Evolutionary conservation across 352 stramenopile genomes (phyloP), one percentile per base, ranked within the genome.

Genomic region (Aphanomyces stellatus): DNA sequence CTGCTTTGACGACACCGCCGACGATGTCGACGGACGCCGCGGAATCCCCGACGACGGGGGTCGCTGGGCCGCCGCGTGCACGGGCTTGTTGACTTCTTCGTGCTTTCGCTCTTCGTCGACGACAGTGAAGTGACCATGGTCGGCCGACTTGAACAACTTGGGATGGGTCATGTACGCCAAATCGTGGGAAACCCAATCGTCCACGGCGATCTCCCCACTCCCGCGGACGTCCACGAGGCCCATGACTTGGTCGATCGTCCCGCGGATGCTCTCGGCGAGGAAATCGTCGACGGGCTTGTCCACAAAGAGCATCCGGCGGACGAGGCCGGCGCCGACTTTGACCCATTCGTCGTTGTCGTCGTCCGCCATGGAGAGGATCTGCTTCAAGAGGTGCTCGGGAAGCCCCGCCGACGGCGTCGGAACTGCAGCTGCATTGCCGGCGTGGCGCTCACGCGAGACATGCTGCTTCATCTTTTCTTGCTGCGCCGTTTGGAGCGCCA

Each of bases 161-260:
- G 60, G 59, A 25, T 65, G 41, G 15, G 48, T 67, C 41, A 67
- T 41, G 49, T 67, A 67, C 31, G 60, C 46, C n/a, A 67, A 28
- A 28, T 67, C 60, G 24, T 67, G 49, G 24, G 60, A 55, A 57
- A 67, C 57, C 60, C 60, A 67, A 27, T 67, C 60, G 46, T 67
- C 60, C 28, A 67, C 48, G 1, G 30, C 41, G 34, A 67, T n/a
- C 28, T 67, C 60, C 10, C 28, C 43, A 42, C 43, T 41, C 6
- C 31, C 24, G n/a, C 22, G 24, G 1, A 41, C n/a, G 2, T 67
- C 60, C 1, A 67, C 49, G 13, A 57, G 48, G 6, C 3, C 22
- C 4, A 67, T 49, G 15, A 67, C 60, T 57, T 67, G 60, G 11
- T 31, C n/a, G 13, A 67, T n/a, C 19, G 60, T 67, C 37, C 40